Base-by-base conservation (phyloP, 202 grass and related monocot species). In the Setaria viridis region DNA sequence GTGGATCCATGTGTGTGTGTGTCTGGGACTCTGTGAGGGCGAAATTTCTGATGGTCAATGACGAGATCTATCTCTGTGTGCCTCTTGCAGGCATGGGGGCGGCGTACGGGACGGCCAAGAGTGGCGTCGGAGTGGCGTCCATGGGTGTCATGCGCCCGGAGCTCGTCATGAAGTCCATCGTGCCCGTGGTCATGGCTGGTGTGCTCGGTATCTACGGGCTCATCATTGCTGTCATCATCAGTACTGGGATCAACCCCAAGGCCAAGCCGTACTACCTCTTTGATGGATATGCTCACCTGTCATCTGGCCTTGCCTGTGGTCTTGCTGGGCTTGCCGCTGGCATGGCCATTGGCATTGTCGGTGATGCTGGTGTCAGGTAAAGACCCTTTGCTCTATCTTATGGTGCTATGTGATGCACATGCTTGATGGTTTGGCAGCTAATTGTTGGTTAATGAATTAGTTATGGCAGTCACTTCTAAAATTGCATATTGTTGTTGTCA, bases 111-210 rank as follows among this genome's bases (percentile, higher is more conserved):
- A 99, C 96, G 33, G 96, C 96, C 15, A 99, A 99, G 88, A 99
- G 96, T 34, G 96, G 96, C 57, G 96, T 99, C 30, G 96, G 96
- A 2, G 96, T 99, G 82, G 96, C 96, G 70, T 99, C 96, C 53
- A 99, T 99, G 96, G 96, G 96, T 25, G 96, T 99, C 47, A 99
- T 96, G 96, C 92, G 96, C 72, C 96, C 96, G 2, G 96, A 99
- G 84, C 93, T 99, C 67, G 96, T 99, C n/a, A 98, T 98, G 95
- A 98, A 98, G 85, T 98, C 95, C 72, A 98, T 98, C 72, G 95
- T 98, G 62, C 95, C 95, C 79, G 95, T 98, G 6, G 95, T 98
- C 91, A 98, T 98, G 95, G 95, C 95, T 55, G 95, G 95, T 76
- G 95, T 98, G 75, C 95, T 98, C 35, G 95, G 95, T 50, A 98